phyloP scores from a whole-genome alignment of 371 early-diverging fungal species.

The Blakeslea trispora region DNA sequence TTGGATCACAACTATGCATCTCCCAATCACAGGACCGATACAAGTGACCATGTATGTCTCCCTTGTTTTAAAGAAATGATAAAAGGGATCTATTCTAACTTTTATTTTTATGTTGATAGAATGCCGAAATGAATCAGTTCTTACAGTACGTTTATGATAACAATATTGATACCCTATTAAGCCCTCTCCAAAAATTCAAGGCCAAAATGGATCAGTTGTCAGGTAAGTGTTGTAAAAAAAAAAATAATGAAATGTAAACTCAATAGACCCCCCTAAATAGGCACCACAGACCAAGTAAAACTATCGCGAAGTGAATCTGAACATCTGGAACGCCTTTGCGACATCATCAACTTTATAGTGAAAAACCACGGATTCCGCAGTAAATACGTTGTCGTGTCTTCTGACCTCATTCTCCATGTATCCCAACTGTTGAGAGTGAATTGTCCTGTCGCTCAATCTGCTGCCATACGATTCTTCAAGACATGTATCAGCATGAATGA shows the following conservation, averaged over 20 bases:
- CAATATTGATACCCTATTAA: conserved; percentile 55
- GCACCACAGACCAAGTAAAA: conserved; percentile 40
- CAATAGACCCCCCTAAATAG: too few relatives aligned
- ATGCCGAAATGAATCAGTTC: conserved; percentile 73
- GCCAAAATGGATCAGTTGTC: conserved; percentile 28
- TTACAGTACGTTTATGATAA: conserved; percentile 74
- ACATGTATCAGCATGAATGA: conserved; percentile 74
- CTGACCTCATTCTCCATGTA: conserved; percentile 61
- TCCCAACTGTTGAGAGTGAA: conserved; percentile 67
- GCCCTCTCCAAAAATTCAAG: conserved; percentile 57
- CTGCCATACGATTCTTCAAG: conserved; percentile 79
- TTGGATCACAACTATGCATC: too few relatives aligned
- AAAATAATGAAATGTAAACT: background rate
- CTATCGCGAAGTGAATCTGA: conserved; percentile 55
- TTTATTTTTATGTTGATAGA: conserved; percentile 39
- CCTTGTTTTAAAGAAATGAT: too few relatives aligned
- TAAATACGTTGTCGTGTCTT: conserved; percentile 73
- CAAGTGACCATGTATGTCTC: too few relatives aligned
- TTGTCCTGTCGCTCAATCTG: conserved; percentile 75
- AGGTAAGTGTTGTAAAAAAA: conserved; percentile 21
- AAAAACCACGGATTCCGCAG: conserved; percentile 70
- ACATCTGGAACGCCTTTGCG: too few relatives aligned
- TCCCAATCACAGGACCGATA: too few relatives aligned
- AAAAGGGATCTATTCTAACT: too few relatives aligned
- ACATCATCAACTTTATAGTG: conserved; percentile 68